Evolutionary conservation across 179 eudicot species (phyloP), one percentile per base, ranked within the genome.

Genomic region (Corrigiola litoralis): DNA sequence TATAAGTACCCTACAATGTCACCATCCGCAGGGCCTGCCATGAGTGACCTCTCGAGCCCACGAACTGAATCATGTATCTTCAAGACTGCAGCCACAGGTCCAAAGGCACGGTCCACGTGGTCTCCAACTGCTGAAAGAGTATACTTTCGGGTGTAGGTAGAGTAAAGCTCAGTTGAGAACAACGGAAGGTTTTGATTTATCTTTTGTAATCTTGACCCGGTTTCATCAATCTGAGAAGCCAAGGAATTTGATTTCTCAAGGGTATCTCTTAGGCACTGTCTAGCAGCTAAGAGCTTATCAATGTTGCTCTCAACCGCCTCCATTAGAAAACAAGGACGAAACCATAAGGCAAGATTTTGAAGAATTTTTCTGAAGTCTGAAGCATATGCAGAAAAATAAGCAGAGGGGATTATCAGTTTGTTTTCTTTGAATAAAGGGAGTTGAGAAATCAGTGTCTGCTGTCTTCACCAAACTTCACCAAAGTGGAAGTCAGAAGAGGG

Each of bases 381-480:
- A 42, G 17, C 44, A 48, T 23, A 59, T 37, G 34, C 44, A 61
- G 52, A 21, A 37, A 20, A 34, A 61, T 11, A 38, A 66, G 46
- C 2, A 48, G 8, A 21, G 17, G 1, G 38, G 10, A 66, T 32
- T 33, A 66, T 5, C 4, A 27, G 45, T 11, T 29, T 34, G 42
- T 24, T 63, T 32, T 47, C 59, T 53, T 14, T 54, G 25, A 38
- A 27, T 13, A n/a, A 5, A 46, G 65, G 75, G 70, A 69, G 77
- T 68, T 73, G 68, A 58, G 74, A 65, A 70, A 56, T 68, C 53
- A 25, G 66, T 31, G 58, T 65, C 63, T 60, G 44, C 25, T 53
- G 24, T 74, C 66, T 79, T 74, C 78, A 85, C 87, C 87, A 71
- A 79, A 81, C 90, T 79, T 70, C 75, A 84, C 86, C 89, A 80